phyloP scores from a whole-genome alignment of 192 early-diverging fungal genomes.

The Mortierella hygrophila region DNA sequence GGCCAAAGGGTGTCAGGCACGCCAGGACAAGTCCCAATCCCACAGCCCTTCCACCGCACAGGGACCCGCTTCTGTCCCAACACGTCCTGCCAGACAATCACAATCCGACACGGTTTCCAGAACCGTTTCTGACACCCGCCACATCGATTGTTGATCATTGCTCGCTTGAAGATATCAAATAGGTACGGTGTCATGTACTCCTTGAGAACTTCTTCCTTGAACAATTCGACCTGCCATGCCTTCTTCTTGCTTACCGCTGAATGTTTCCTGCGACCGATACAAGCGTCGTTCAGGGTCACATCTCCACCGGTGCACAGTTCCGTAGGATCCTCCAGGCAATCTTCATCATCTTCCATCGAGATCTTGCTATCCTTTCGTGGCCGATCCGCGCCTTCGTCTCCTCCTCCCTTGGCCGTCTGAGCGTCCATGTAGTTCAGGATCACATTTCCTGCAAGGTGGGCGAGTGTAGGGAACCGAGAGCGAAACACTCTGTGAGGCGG shows the following conservation, averaged over 20 bases:
- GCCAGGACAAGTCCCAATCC: slow-evolving; percentile 29
- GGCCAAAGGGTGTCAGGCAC: slow-evolving; percentile 26
- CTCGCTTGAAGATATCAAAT: slow-evolving; percentile 26
- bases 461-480: slow-evolving; percentile 28
- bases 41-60: slow-evolving; percentile 49
- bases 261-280: background rate
- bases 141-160: slow-evolving; percentile 30
- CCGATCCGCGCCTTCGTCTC: background rate
- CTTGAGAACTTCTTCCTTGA: slow-evolving; percentile 37
- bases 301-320: background rate
- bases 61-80: slow-evolving; percentile 37
- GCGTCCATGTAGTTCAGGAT: slow-evolving; percentile 23
- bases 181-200: slow-evolving; percentile 41
- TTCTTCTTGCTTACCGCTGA: background rate
- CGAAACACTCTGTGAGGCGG: slow-evolving; percentile 25
- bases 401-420: background rate
- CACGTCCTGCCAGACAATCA: slow-evolving; percentile 45
- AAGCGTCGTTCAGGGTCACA: too few species aligned
- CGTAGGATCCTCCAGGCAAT: background rate
- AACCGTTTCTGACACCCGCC: slow-evolving; percentile 32
- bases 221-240: background rate
- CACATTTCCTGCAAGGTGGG: slow-evolving; percentile 33
- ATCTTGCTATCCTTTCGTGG: slow-evolving; percentile 42
- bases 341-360: slow-evolving; percentile 13
- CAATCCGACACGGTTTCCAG: slow-evolving; percentile 39